A percentile compares a stretch with the other conserved stretches of the same genome.
phyloP scores from a whole-genome alignment of 345 rosid genomes.

The Gynandropsis gynandra region DNA sequence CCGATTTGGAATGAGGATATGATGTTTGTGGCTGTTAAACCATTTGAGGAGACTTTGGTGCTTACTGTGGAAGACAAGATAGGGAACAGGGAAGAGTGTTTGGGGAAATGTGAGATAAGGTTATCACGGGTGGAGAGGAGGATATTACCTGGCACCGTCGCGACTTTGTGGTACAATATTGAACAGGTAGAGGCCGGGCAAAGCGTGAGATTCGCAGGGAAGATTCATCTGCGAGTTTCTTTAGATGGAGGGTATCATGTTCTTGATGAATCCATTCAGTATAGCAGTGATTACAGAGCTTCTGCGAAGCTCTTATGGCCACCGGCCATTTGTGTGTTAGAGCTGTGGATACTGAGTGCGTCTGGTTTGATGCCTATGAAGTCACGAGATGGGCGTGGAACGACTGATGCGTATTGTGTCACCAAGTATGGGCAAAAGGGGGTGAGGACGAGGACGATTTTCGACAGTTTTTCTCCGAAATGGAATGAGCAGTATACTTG shows the following conservation, averaged over 20 bases:
- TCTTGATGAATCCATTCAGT: slow-evolving; percentile 42
- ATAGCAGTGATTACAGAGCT: slow-evolving; percentile 48
- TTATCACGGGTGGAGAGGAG: slow-evolving; percentile 40
- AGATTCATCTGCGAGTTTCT: slow-evolving; percentile 41
- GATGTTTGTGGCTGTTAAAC: slow-evolving; percentile 36
- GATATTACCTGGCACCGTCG: slow-evolving; percentile 20
- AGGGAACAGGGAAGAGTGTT: slow-evolving; percentile 28
- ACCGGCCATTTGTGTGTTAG: slow-evolving; percentile 39
- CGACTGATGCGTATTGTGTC: slow-evolving; percentile 44
- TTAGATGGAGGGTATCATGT: slow-evolving; percentile 54
- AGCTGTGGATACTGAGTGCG: slow-evolving; percentile 44
- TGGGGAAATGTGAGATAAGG: slow-evolving; percentile 38
- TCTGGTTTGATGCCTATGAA: slow-evolving; percentile 40
- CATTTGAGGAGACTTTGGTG: slow-evolving; percentile 35
- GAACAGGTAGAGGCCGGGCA: slow-evolving; percentile 20
- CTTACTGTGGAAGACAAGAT: slow-evolving; percentile 30
- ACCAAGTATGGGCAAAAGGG: slow-evolving; percentile 47
- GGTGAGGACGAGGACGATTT: slow-evolving; percentile 41
- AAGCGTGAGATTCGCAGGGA: slow-evolving; percentile 28
- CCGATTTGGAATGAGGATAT: slow-evolving; percentile 34
- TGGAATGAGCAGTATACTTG: too few relatives aligned
- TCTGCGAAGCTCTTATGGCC: slow-evolving; percentile 35
- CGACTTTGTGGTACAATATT: slow-evolving; percentile 36
- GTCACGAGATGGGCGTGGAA: slow-evolving; percentile 34
- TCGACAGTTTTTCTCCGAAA: slow-evolving; percentile 38